Conservation (phyloP, 306 rosid genomes). For the Astragalus membranaceus region DNA sequence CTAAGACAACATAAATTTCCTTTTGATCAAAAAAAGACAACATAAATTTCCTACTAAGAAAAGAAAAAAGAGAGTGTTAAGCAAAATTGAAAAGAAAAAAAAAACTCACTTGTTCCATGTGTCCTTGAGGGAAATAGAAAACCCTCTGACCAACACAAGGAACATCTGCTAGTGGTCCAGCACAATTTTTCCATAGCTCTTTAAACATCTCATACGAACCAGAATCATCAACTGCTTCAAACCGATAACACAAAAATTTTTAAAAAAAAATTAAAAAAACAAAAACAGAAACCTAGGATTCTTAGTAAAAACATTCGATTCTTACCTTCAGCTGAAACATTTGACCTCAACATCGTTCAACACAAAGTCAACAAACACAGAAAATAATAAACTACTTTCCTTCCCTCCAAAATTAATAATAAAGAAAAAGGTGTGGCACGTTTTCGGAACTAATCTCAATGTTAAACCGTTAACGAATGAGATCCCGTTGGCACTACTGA, state of each 20-base stretch:
- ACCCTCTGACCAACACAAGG: slow-evolving; percentile 60
- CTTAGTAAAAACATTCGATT: background rate
- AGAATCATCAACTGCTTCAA: slow-evolving; percentile 21
- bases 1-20: background rate
- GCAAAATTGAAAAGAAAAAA: background rate
- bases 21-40: too few species aligned
- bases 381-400: background rate
- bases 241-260: background rate
- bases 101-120: slow-evolving; percentile 78
- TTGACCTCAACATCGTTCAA: slow-evolving; percentile 54
- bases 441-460: slow-evolving; percentile 3
- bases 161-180: slow-evolving; percentile 90
- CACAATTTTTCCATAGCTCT: slow-evolving; percentile 75
- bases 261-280: background rate
- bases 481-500: slow-evolving; percentile 14
- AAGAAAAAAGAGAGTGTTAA: background rate
- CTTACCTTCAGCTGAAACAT: slow-evolving; percentile 53
- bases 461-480: background rate
- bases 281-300: background rate
- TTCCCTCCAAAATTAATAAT: background rate
- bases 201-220: slow-evolving; percentile 48
- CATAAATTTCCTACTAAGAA: background rate
- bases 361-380: slow-evolving; percentile 22
- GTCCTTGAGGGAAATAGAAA: slow-evolving; percentile 89
- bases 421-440: background rate